A percentile compares a stretch with the other conserved stretches of the same genome.
Evolutionary conservation across 805 yeast genomes (phyloP).

Genomic region (Candida sphagnicola): DNA sequence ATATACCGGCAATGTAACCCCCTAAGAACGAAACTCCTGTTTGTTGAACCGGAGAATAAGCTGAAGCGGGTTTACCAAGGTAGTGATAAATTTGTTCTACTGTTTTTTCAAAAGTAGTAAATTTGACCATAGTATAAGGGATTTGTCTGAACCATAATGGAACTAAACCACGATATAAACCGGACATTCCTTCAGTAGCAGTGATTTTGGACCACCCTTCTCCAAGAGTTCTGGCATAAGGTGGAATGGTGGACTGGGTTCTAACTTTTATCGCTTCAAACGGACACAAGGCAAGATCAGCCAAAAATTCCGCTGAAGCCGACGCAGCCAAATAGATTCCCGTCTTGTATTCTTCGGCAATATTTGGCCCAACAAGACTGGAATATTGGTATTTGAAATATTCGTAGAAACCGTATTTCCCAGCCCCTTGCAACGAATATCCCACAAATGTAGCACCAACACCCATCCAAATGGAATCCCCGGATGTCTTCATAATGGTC

Average conservation of each 20-base stretch:
- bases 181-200: conserved; percentile 65
- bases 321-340: conserved; percentile 76
- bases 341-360: conserved; percentile 63
- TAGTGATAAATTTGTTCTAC: conserved; percentile 74
- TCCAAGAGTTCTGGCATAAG: conserved; percentile 59
- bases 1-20: conserved; percentile 96
- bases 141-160: conserved; percentile 97
- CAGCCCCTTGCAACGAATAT: conserved; percentile 94
- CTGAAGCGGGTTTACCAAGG: conserved; percentile 68
- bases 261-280: conserved; percentile 93
- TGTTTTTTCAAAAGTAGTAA: conserved; percentile 89
- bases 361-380: conserved; percentile 59
- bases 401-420: conserved; percentile 95
- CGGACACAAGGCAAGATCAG: conserved; percentile 88
- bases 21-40: conserved; percentile 94
- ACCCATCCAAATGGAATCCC: conserved; percentile 82
- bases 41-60: conserved; percentile 72
- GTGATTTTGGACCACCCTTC: conserved; percentile 67
- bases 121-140: conserved; percentile 98
- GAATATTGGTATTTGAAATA: conserved; percentile 78
- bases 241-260: conserved; percentile 91
- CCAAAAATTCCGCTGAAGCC: conserved; percentile 91
- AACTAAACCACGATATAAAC: conserved; percentile 81
- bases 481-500: conserved; percentile 68
- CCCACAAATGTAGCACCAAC: conserved; percentile 91